phyloP scores from a whole-genome alignment of 176 grass and related monocot species.

The Rhynchospora tenuis region DNA sequence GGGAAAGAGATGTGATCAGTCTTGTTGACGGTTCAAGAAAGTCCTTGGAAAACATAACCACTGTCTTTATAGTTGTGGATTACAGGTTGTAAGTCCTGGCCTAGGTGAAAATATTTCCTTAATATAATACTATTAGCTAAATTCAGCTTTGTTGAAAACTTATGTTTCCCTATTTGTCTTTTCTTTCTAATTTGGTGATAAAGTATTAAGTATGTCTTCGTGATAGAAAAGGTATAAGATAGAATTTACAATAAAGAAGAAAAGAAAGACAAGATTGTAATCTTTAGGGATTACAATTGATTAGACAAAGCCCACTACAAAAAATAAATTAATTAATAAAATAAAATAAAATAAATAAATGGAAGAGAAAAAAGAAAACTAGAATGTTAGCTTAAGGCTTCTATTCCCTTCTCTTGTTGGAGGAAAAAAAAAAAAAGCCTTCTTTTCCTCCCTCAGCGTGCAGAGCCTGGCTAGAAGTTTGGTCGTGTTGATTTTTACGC shows the following conservation, averaged over 20 bases:
- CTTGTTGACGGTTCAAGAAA: constrained; percentile 85
- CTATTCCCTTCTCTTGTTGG: too few species aligned
- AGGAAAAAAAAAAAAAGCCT: too few species aligned
- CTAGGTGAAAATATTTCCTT: not conserved
- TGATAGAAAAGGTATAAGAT: not conserved
- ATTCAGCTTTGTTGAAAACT: not conserved
- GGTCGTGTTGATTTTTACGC: too few species aligned
- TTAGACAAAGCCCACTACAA: too few species aligned
- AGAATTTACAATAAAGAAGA: not conserved
- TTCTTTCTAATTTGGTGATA: not conserved
- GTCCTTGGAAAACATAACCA: constrained; percentile 61
- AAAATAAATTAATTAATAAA: too few species aligned
- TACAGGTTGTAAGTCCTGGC: not conserved
- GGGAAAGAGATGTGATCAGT: not conserved
- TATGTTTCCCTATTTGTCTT: not conserved
- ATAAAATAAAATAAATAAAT: too few species aligned
- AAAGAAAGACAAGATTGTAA: not conserved
- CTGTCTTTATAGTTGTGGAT: constrained; percentile 2
- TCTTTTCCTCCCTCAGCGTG: too few species aligned
- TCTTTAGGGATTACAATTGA: too few species aligned
- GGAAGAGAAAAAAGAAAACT: too few species aligned
- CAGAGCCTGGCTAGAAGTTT: too few species aligned
- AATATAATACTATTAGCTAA: not conserved
- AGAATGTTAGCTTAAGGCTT: too few species aligned
- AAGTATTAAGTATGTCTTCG: not conserved